Percentiles rank a stretch among this genome's conserved stretches.
These are phyloP conservation scores for Bocquillonia castaneifolia DNA, from an alignment of 441 rosid species.

Conservation along the genomic window DNA sequence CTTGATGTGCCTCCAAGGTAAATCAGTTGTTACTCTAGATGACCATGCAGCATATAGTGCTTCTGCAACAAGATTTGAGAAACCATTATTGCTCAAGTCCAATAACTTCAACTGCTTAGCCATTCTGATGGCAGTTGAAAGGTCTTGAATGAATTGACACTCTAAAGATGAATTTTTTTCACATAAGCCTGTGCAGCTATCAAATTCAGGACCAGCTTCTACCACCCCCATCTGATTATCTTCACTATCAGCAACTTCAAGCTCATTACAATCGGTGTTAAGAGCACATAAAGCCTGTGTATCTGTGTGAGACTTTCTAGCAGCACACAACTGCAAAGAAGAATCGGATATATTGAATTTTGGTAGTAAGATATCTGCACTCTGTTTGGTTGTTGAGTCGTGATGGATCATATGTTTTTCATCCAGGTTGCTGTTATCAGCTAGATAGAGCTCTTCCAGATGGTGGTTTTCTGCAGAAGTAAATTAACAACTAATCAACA, in stretches of 20 bases:
- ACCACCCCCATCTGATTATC: slow-evolving; percentile 36
- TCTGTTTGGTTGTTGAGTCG: slow-evolving; percentile 15
- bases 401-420: slow-evolving; percentile 22
- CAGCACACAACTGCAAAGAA: slow-evolving; percentile 17
- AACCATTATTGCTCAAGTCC: slow-evolving; percentile 71
- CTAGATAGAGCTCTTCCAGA: slow-evolving; percentile 74
- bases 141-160: slow-evolving; percentile 38
- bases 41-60: slow-evolving; percentile 61
- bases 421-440: slow-evolving; percentile 42
- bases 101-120: slow-evolving; percentile 60
- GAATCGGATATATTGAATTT: slow-evolving; percentile 23
- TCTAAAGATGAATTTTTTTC: slow-evolving; percentile 37
- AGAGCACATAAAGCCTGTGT: slow-evolving; percentile 31
- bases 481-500: slow-evolving; percentile 3
- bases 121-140: slow-evolving; percentile 53
- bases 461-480: slow-evolving; percentile 49
- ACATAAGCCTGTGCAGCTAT: slow-evolving; percentile 46
- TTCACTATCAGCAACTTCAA: slow-evolving; percentile 92
- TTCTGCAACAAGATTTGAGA: slow-evolving; percentile 44
- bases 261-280: slow-evolving; percentile 36
- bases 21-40: slow-evolving; percentile 41
- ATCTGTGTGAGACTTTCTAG: slow-evolving; percentile 18
- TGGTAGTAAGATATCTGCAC: slow-evolving; percentile 24
- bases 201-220: slow-evolving; percentile 37
- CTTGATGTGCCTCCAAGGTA: slow-evolving; percentile 50